A percentile compares a stretch with the other conserved stretches of the same genome.
Evolutionary conservation across 2,329 filamentous ascomycete species (phyloP).

Genomic region (Neonectria faginata): DNA sequence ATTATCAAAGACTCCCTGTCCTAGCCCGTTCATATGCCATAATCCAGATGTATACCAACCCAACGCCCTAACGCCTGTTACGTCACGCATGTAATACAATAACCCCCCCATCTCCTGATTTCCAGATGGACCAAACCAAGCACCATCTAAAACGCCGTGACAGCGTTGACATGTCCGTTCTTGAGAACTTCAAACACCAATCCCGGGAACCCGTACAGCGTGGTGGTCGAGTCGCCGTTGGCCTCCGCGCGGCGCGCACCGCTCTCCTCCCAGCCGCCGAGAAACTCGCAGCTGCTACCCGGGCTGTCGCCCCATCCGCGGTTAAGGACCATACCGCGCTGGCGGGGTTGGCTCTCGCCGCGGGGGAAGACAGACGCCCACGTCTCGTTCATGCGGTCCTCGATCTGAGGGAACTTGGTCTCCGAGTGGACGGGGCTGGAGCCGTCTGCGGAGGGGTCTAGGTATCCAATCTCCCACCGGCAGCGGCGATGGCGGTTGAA

Average conservation of each 20-base stretch:
- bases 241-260: conserved; percentile 65
- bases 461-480: conserved; percentile 81
- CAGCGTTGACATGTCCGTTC: conserved; percentile 88
- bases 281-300: conserved; percentile 86
- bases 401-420: conserved; percentile 79
- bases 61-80: conserved; percentile 35
- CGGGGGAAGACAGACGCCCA: conserved; percentile 77
- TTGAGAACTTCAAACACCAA: conserved; percentile 95
- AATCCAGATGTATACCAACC: conserved; percentile 3
- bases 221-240: conserved; percentile 74
- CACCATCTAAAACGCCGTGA: conserved; percentile 80
- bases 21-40: background rate
- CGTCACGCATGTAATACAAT: background rate
- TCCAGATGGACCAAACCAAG: background rate
- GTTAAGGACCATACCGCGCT: conserved; percentile 88
- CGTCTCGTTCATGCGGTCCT: conserved; percentile 72
- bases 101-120: no score
- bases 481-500: conserved; percentile 95
- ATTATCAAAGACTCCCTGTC: background rate
- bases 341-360: conserved; percentile 61
- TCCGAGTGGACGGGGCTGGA: conserved; percentile 75
- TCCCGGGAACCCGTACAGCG: conserved; percentile 92
- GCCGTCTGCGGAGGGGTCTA: conserved; percentile 58
- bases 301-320: conserved; percentile 92
- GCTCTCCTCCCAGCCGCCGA: conserved; percentile 88